Evolutionary conservation across 352 stramenopile species (phyloP).

Genomic region (Globisporangium yorkense): DNA sequence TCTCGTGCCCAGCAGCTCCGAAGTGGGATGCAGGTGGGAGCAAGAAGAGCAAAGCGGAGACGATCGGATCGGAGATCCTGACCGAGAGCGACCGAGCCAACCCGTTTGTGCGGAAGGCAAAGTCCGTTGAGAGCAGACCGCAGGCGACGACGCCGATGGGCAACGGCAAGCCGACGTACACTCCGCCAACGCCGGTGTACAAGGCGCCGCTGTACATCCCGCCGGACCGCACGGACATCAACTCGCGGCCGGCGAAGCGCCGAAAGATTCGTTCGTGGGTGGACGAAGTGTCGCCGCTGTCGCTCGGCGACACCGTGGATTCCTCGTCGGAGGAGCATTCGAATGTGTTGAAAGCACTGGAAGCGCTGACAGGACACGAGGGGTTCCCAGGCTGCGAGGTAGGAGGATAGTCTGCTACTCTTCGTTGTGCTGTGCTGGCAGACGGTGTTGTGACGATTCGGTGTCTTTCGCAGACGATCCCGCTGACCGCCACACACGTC

Average conservation of each 20-base stretch:
- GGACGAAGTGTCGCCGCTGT: constrained; percentile 64
- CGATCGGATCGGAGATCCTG: constrained; percentile 55
- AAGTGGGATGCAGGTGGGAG: constrained; percentile 54
- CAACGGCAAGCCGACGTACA: constrained; percentile 20
- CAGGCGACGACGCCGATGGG: constrained; percentile 18
- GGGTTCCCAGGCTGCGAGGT: constrained; percentile 85
- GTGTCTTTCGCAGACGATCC: constrained; percentile 53
- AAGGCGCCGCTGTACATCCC: constrained; percentile 70
- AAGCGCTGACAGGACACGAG: constrained; percentile 63
- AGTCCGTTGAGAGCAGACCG: not conserved
- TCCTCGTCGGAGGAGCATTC: constrained; percentile 61
- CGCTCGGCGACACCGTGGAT: constrained; percentile 54
- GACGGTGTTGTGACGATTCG: constrained; percentile 1
- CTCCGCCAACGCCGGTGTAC: constrained; percentile 44
- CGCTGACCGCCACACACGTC: constrained; percentile 80
- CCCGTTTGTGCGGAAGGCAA: constrained; percentile 53
- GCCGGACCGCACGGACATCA: constrained; percentile 45
- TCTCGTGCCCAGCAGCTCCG: constrained; percentile 47
- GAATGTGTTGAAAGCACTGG: constrained; percentile 39
- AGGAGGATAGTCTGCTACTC: constrained; percentile 1
- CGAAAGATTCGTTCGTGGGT: constrained; percentile 86
- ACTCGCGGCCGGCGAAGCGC: constrained; percentile 51
- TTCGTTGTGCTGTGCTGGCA: too few species aligned
- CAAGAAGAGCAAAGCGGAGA: constrained; percentile 30
- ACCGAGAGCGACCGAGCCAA: constrained; percentile 58